Conservation (phyloP, 306 rosid genomes). For the Hylodesmum podocarpum region DNA sequence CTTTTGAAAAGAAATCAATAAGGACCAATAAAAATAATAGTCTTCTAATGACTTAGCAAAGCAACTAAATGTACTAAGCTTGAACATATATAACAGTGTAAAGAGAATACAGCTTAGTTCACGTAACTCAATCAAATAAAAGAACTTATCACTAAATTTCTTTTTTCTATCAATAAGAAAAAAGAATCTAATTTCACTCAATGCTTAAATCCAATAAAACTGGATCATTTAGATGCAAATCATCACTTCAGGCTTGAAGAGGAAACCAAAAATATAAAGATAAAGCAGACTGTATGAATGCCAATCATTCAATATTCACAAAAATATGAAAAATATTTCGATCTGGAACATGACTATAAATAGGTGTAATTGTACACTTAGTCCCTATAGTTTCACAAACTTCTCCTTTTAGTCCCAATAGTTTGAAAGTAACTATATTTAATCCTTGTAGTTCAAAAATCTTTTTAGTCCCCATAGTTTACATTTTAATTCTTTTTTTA, state of each 20-base stretch:
- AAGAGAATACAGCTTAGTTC: neutral
- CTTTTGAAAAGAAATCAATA: neutral
- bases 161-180: neutral
- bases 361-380: too few species aligned
- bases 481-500: too few species aligned
- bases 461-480: too few species aligned
- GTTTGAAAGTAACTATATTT: too few species aligned
- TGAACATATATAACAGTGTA: neutral
- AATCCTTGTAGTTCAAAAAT: too few species aligned
- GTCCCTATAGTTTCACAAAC: too few species aligned
- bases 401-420: too few species aligned
- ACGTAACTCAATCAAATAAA: neutral
- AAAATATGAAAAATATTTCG: neutral
- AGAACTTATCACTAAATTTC: neutral
- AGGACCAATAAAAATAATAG: neutral
- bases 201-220: neutral
- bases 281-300: neutral
- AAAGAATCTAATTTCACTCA: neutral
- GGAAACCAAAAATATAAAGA: neutral
- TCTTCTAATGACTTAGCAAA: neutral
- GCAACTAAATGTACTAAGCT: neutral
- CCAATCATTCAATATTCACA: neutral
- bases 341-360: neutral
- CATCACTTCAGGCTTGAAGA: slow-evolving; percentile 5
- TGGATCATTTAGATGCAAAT: slow-evolving; percentile 4